These are phyloP conservation scores for Vitis hybrid DNA, from an alignment of 177 flowering plant species.

Conservation along the genomic window DNA sequence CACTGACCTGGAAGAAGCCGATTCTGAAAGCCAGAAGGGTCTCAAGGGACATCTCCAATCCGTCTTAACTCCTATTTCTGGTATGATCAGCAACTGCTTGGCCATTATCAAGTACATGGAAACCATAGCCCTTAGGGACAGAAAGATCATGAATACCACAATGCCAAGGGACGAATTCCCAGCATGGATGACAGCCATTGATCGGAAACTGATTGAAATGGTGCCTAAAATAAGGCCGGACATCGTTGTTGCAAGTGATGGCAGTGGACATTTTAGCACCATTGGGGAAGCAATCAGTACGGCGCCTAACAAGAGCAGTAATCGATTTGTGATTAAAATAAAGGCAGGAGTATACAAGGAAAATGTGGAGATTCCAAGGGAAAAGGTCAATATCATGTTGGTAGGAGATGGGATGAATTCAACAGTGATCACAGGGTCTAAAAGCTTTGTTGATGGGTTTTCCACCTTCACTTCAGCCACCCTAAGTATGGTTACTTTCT, in stretches of 20 bases:
- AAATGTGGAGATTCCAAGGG: constrained; percentile 43
- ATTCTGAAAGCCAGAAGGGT: constrained; percentile 17
- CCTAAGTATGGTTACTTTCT: constrained; percentile 36
- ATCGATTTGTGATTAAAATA: constrained; percentile 41
- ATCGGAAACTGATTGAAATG: constrained; percentile 27
- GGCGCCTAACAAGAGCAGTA: constrained; percentile 42
- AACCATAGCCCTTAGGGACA: not conserved
- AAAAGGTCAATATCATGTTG: constrained; percentile 50
- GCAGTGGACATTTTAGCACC: constrained; percentile 36
- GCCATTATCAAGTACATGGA: constrained; percentile 40
- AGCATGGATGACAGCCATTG: constrained; percentile 33
- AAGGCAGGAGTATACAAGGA: constrained; percentile 50
- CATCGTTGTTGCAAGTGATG: constrained; percentile 42
- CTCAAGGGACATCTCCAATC: constrained; percentile 26
- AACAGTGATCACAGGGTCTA: constrained; percentile 44
- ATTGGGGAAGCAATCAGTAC: constrained; percentile 46
- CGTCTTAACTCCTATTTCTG: constrained; percentile 32
- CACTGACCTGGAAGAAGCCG: constrained; percentile 26
- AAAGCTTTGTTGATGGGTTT: constrained; percentile 44
- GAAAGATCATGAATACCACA: not conserved
- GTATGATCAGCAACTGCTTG: constrained; percentile 46
- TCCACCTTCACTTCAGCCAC: constrained; percentile 65
- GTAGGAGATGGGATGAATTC: constrained; percentile 56
- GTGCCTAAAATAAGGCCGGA: constrained; percentile 12
- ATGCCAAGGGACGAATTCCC: constrained; percentile 18